A percentile compares a stretch with the other conserved stretches of the same genome.
These are phyloP conservation scores for Vitis labrusca DNA, from an alignment of 164 flowering plant genomes.

Conservation along the genomic window DNA sequence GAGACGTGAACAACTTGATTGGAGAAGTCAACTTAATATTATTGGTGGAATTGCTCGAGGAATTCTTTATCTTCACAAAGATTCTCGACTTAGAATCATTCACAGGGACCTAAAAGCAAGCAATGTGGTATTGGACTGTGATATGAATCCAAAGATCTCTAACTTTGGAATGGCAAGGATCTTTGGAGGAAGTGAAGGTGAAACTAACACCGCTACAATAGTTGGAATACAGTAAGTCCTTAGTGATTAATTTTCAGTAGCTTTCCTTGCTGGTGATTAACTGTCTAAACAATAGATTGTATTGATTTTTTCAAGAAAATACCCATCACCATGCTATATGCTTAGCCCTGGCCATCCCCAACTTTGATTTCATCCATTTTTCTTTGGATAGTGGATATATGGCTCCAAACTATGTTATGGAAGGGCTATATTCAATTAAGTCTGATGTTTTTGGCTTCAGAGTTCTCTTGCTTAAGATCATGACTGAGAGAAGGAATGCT, in stretches of 20 bases:
- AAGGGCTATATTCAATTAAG: constrained; percentile 29
- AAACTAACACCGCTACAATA: constrained; percentile 31
- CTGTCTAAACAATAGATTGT: no score
- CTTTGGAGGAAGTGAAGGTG: constrained; percentile 24
- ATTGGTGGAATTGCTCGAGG: constrained; percentile 40
- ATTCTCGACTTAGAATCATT: constrained; percentile 32
- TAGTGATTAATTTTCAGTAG: no score
- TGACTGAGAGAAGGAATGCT: constrained; percentile 29
- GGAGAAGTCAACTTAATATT: constrained; percentile 29
- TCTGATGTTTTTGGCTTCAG: constrained; percentile 41
- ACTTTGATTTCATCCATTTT: background rate
- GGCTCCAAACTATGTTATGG: constrained; percentile 41
- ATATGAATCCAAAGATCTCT: constrained; percentile 42
- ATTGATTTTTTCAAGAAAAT: background rate
- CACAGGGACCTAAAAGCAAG: constrained; percentile 21
- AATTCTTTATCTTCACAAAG: constrained; percentile 41
- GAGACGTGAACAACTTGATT: constrained; percentile 21
- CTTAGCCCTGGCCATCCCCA: no score
- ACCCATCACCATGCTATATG: no score
- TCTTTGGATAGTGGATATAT: constrained; percentile 24
- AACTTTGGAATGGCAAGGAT: constrained; percentile 55
- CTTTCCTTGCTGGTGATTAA: no score
- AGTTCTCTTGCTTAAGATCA: constrained; percentile 36
- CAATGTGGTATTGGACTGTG: constrained; percentile 26
- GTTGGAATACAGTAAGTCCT: constrained; percentile 45